phyloP scores from a whole-genome alignment of 2,329 filamentous ascomycete species.

The Didymella sp. region DNA sequence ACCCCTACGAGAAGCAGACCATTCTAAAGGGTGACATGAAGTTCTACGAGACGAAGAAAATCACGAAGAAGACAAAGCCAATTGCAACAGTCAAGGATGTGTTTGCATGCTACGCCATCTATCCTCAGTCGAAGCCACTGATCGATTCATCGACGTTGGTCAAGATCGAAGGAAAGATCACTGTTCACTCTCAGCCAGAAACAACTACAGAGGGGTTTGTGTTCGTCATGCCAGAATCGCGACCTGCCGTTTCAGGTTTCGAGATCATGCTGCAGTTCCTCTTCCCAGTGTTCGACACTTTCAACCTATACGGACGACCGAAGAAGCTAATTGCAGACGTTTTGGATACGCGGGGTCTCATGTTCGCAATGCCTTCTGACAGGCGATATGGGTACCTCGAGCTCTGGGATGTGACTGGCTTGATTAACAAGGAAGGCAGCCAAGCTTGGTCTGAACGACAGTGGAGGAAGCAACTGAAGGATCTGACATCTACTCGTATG shows the following conservation, averaged over 20 bases:
- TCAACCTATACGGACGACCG: constrained; percentile 88
- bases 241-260: constrained; percentile 90
- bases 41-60: constrained; percentile 90
- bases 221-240: constrained; percentile 95
- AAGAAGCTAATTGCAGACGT: constrained; percentile 85
- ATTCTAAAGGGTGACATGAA: constrained; percentile 88
- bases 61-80: constrained; percentile 87
- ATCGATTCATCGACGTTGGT: constrained; percentile 94
- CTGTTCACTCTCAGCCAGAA: constrained; percentile 80
- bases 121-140: constrained; percentile 90
- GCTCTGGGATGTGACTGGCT: constrained; percentile 78
- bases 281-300: constrained; percentile 93
- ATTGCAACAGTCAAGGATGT: constrained; percentile 92
- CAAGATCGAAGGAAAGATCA: constrained; percentile 91
- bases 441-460: constrained; percentile 81
- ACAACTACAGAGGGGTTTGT: constrained; percentile 89
- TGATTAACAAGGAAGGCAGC: constrained; percentile 82
- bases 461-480: constrained; percentile 89
- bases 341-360: constrained; percentile 84
- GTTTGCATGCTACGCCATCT: constrained; percentile 92
- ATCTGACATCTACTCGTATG: constrained; percentile 82
- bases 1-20: constrained; percentile 77
- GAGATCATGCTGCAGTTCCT: constrained; percentile 94
- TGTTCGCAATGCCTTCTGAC: constrained; percentile 97
- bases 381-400: constrained; percentile 90